Percentiles rank a stretch among this genome's conserved stretches.
These are phyloP conservation scores for Lentinula lateritia DNA, from an alignment of 768 basidiomycete species.

Conservation along the genomic window DNA sequence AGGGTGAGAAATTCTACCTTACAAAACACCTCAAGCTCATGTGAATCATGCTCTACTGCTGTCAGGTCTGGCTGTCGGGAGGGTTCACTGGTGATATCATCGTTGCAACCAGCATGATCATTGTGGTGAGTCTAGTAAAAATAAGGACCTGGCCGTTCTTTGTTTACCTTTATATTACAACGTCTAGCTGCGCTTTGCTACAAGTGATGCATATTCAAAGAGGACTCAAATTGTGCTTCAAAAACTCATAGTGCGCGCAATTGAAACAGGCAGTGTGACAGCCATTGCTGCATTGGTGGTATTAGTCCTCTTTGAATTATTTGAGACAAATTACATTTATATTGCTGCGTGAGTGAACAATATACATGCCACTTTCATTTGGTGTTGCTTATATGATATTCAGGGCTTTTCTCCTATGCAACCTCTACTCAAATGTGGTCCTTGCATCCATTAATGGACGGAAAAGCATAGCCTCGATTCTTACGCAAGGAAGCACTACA, in stretches of 20 bases:
- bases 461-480: not conserved
- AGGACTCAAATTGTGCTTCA: constrained; percentile 10
- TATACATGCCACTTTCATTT: too few relatives aligned
- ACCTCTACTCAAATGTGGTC: constrained; percentile 2
- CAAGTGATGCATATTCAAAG: constrained; percentile 6
- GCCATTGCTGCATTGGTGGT: constrained; percentile 14
- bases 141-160: not conserved
- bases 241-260: constrained; percentile 10
- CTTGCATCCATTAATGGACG: not conserved
- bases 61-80: constrained; percentile 18
- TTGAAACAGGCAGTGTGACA: constrained; percentile 15
- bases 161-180: not conserved
- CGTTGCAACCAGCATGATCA: constrained; percentile 20
- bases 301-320: constrained; percentile 9
- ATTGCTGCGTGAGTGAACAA: not conserved
- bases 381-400: not conserved
- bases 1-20: not conserved
- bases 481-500: not conserved
- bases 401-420: not conserved
- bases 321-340: not conserved
- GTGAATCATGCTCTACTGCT: not conserved
- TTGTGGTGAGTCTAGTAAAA: constrained; percentile 13
- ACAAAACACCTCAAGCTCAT: not conserved
- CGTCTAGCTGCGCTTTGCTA: constrained; percentile 8
- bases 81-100: constrained; percentile 21